Evolutionary conservation across 352 stramenopile species (phyloP), one percentile per base, ranked within the genome.

Genomic region (Phytophthora citrophthora): DNA sequence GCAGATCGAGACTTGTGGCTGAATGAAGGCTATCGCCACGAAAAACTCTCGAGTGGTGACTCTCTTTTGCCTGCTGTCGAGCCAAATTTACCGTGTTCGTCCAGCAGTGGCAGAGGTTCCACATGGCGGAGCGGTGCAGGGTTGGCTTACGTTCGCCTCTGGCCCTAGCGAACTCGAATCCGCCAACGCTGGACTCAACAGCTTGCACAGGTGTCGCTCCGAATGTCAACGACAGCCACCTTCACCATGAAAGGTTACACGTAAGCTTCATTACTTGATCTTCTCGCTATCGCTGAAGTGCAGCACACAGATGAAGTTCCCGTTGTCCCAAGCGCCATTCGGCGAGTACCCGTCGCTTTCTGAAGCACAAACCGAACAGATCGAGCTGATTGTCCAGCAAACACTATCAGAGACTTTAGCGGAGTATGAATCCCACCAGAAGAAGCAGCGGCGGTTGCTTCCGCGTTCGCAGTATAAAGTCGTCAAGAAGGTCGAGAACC

Each of bases 251-350:
- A 20, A 20, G 20, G 20, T 20, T 34, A 59, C 24, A 45, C 43
- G 43, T 39, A n/a, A n/a, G 16, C 18, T 36, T 69, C 61, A 70
- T 36, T 61, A 56, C 48, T 29, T 47, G 64, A 65, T 36, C 10
- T 61, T 53, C 54, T 61, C 54, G 48, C 39, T 61, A 56, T 41
- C 31, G 24, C 27, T 1, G 1, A 64, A 57, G 45, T 56, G 31
- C 8, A n/a, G n/a, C n/a, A n/a, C n/a, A n/a, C n/a, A n/a, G 32
- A 81, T 81, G 73, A 74, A 76, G 52, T 70, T 78, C 36, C 69
- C 61, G 2, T 32, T 59, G 39, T 50, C 58, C 18, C 55, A 44
- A 46, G 65, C 63, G 34, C 71, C 69, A 6, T 77, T 77, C 26
- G 60, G 64, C 31, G 32, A 64, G 29, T 63, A 60, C 34, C 45